Evolutionary conservation across 805 yeast genomes (phyloP).

Genomic region (Kodamaea restingae): DNA sequence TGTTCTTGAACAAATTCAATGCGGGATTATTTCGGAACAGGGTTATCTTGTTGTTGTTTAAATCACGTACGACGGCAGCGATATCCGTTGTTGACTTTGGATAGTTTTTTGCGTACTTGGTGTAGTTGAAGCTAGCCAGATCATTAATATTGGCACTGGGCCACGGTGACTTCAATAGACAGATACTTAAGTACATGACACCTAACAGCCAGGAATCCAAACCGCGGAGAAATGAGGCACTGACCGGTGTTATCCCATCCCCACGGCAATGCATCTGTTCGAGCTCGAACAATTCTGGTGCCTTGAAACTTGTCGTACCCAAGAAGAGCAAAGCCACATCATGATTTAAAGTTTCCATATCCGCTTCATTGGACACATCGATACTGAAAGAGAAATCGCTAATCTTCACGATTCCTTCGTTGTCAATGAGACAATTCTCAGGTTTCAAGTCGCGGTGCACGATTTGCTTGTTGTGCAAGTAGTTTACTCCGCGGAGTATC

Average conservation of each 20-base stretch:
- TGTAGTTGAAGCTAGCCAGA: slow-evolving; percentile 14
- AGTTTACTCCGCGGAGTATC: slow-evolving; percentile 42
- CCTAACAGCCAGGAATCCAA: slow-evolving; percentile 54
- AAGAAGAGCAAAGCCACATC: slow-evolving; percentile 24
- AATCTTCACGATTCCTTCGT: slow-evolving; percentile 41
- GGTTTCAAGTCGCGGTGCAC: slow-evolving; percentile 55
- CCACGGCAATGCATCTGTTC: slow-evolving; percentile 14
- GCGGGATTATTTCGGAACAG: slow-evolving; percentile 27
- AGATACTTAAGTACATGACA: slow-evolving; percentile 44
- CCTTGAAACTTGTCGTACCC: slow-evolving; percentile 53
- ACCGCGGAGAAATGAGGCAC: not conserved
- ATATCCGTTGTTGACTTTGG: slow-evolving; percentile 17
- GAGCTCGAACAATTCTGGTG: slow-evolving; percentile 45
- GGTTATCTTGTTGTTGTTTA: slow-evolving; percentile 12
- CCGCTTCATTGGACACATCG: slow-evolving; percentile 23
- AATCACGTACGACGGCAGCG: slow-evolving; percentile 13
- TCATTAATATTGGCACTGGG: slow-evolving; percentile 28
- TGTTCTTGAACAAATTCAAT: slow-evolving; percentile 27
- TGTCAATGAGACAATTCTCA: slow-evolving; percentile 48
- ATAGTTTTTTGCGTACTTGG: slow-evolving; percentile 23
- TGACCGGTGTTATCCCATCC: slow-evolving; percentile 6
- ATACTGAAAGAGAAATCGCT: slow-evolving; percentile 50
- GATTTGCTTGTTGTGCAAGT: slow-evolving; percentile 39
- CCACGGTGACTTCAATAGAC: slow-evolving; percentile 48
- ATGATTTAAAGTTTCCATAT: slow-evolving; percentile 15